phyloP scores from a whole-genome alignment of 345 rosid genomes.

The Eucalyptus coolabah region DNA sequence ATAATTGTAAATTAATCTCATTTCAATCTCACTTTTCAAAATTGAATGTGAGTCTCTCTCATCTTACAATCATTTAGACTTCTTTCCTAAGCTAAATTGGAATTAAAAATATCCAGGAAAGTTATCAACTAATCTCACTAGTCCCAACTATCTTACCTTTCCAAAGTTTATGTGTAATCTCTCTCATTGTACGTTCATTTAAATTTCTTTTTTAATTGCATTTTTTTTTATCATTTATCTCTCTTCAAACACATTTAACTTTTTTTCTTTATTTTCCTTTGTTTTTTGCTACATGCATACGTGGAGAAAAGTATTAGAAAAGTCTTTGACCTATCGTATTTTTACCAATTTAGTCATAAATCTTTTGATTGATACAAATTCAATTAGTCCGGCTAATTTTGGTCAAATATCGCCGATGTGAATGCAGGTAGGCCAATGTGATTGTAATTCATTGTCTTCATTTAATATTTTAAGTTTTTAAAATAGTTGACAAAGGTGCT shows the following conservation, averaged over 20 bases:
- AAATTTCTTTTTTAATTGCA: background rate
- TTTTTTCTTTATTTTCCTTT: background rate
- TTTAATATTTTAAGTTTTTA: too few species aligned
- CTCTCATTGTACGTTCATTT: background rate
- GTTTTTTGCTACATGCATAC: background rate
- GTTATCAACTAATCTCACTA: background rate
- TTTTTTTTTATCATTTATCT: background rate
- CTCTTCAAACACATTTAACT: background rate
- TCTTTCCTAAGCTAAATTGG: background rate
- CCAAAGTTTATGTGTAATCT: background rate
- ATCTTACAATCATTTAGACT: background rate
- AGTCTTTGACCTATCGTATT: too few species aligned
- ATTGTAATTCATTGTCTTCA: too few species aligned
- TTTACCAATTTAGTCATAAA: too few species aligned
- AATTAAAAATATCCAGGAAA: background rate
- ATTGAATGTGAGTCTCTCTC: background rate
- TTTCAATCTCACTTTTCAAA: background rate
- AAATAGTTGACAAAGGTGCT: too few species aligned
- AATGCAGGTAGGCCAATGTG: accelerated
- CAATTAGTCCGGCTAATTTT: too few species aligned
- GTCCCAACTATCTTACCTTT: background rate
- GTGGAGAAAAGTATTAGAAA: too few species aligned
- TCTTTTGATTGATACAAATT: too few species aligned
- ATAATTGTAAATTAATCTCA: too few species aligned
- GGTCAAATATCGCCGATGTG: accelerated